These are phyloP conservation scores for Aspergillus baeticus DNA, from an alignment of 495 filamentous ascomycete genomes.

Conservation along the genomic window DNA sequence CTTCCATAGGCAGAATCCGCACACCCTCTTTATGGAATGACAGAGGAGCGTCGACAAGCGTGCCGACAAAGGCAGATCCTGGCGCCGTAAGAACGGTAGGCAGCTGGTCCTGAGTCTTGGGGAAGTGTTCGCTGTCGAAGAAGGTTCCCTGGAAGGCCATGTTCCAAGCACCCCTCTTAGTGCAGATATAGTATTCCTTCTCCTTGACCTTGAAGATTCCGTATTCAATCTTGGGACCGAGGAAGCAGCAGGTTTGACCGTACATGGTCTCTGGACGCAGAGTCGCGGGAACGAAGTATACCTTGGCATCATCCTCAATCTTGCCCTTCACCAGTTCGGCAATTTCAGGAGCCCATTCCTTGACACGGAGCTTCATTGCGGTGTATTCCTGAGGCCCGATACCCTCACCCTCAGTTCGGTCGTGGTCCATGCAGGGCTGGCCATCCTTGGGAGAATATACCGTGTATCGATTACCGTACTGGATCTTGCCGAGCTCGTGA, in stretches of 20 bases:
- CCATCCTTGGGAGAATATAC: conserved; percentile 96
- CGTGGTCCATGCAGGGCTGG: conserved; percentile 97
- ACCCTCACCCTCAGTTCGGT: conserved; percentile 87
- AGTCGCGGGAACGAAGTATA: conserved; percentile 89
- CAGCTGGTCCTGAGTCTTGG: conserved; percentile 56
- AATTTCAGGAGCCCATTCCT: conserved; percentile 78
- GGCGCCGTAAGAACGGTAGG: conserved; percentile 59
- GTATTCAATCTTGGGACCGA: conserved; percentile 87
- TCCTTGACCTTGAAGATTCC: conserved; percentile 82
- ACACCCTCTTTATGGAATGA: conserved; percentile 83
- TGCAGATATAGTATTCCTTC: conserved; percentile 82
- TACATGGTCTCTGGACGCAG: conserved; percentile 98
- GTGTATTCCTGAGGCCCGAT: conserved; percentile 91
- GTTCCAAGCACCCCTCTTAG: conserved; percentile 85
- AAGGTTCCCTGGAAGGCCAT: conserved; percentile 95
- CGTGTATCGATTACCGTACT: conserved; percentile 92
- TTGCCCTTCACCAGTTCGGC: conserved; percentile 69
- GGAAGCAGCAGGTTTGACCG: conserved; percentile 93
- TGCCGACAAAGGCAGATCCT: conserved; percentile 82
- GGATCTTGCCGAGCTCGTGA: conserved; percentile 85
- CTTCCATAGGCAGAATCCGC: conserved; percentile 90
- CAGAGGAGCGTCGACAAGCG: conserved; percentile 82
- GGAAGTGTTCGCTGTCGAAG: conserved; percentile 68
- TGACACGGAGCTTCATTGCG: conserved; percentile 82
- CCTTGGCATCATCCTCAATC: conserved; percentile 75